Percentiles rank a stretch among this genome's conserved stretches.
Conservation (phyloP, 169 alveolate species). For the Eimeria falciformis region DNA sequence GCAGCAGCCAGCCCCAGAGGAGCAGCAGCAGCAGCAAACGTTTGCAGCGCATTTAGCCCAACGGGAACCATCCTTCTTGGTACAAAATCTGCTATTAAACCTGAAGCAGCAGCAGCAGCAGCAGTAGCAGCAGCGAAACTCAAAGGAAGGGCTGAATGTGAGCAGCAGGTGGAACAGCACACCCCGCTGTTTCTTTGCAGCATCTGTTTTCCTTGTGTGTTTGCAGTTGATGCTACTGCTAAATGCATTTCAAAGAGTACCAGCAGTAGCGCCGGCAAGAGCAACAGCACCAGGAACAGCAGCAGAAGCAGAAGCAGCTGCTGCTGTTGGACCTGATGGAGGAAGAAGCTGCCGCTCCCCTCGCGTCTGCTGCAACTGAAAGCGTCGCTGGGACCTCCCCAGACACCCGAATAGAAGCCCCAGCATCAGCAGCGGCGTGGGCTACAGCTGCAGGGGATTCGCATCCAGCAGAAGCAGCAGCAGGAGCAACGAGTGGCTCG, state of each 20-base stretch:
- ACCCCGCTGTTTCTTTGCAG: background rate
- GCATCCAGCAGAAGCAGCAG: too few species aligned
- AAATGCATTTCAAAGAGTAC: background rate
- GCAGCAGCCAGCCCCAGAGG: conserved; percentile 42
- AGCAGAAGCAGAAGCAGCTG: background rate
- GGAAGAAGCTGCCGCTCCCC: conserved; percentile 2
- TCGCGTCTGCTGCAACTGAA: background rate
- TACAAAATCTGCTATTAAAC: background rate
- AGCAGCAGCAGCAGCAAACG: background rate
- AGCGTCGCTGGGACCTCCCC: background rate
- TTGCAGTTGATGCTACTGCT: too few species aligned
- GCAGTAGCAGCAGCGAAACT: background rate
- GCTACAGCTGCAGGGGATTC: background rate
- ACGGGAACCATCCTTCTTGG: background rate
- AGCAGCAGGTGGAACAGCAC: background rate
- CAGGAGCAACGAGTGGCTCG: too few species aligned
- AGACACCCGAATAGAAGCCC: background rate
- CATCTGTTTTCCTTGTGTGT: background rate
- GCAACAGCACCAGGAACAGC: conserved; percentile 1
- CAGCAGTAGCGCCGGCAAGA: background rate
- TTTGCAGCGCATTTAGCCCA: background rate
- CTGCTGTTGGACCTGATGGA: background rate
- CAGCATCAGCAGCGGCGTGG: background rate
- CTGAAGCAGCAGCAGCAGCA: conserved; percentile 14
- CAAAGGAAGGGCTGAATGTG: background rate